phyloP scores from a whole-genome alignment of 176 grass and related monocot genomes.

The Oryza officinalis region DNA sequence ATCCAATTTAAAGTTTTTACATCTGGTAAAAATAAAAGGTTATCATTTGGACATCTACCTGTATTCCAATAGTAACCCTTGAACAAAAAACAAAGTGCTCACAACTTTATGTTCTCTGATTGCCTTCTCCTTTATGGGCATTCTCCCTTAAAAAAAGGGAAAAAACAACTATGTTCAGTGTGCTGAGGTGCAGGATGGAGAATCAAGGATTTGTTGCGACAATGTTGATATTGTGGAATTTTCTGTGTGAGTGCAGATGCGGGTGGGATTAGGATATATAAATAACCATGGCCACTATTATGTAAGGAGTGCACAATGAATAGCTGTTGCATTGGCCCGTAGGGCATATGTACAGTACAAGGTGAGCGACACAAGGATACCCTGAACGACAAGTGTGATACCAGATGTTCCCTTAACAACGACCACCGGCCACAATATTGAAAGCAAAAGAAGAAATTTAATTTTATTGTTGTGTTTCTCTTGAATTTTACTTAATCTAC shows the following conservation, averaged over 20 bases:
- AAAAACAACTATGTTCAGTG: neutral
- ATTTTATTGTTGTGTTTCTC: neutral
- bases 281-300: no score
- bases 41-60: neutral
- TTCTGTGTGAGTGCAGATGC: no score
- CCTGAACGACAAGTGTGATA: no score
- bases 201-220: neutral
- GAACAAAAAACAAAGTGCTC: neutral
- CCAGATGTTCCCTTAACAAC: no score
- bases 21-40: neutral
- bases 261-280: no score
- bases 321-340: no score
- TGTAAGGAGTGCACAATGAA: no score
- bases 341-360: no score
- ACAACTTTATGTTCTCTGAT: neutral
- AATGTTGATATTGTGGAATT: no score
- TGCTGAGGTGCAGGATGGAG: neutral
- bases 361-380: no score
- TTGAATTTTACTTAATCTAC: conserved; percentile 1
- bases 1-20: neutral
- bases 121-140: neutral
- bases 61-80: neutral
- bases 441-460: neutral
- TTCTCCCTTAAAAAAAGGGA: neutral
- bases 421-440: no score